Evolutionary conservation across 495 filamentous ascomycete species (phyloP), one percentile per base, ranked within the genome.

Genomic region (Hypomontagnella monticulosa): DNA sequence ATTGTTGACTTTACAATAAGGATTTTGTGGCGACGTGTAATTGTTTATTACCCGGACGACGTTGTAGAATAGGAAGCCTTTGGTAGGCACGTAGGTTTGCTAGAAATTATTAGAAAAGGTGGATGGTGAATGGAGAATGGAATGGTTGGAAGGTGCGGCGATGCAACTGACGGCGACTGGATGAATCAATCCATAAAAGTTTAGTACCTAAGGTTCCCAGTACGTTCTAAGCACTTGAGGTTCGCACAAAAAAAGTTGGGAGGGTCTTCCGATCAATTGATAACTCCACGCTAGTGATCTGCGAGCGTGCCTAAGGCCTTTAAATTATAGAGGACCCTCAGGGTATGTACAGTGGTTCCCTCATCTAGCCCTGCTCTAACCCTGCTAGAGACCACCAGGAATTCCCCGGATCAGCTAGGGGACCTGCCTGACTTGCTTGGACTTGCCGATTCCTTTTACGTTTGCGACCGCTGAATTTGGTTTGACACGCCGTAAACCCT

Each of bases 371-470:
- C n/a, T n/a, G n/a, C n/a, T n/a, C n/a, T n/a, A n/a, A n/a, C n/a
- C n/a, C n/a, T n/a, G n/a, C n/a, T n/a, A n/a, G n/a, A n/a, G 37
- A 41, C 47, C 58, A 67, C 64, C 64, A 58, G 58, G 64, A 58
- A 62, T 57, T 57, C 36, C 36, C 36, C 36, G 36, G 36, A 38
- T 38, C 55, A 56, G 55, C 59, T 68, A 67, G 64, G 64, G 64
- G 64, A 62, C 53, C 58, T 62, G 44, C 16, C 14, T 36, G 9
- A 10, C 16, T 51, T 23, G 19, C 44, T 30, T 19, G 34, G 41
- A 30, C 19, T 49, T 16, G 11, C 23, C 36, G 10, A 23, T 48
- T 63, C 48, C 5, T n/a, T 34, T 16, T 57, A 64, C 52, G 53
- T 33, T 62, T 63, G 42, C 60, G 44, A 56, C 44, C 16, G 57